Evolutionary conservation across 1,139 yeast species (phyloP), one percentile per base, ranked within the genome.

Genomic region (Nadsonia commutata): DNA sequence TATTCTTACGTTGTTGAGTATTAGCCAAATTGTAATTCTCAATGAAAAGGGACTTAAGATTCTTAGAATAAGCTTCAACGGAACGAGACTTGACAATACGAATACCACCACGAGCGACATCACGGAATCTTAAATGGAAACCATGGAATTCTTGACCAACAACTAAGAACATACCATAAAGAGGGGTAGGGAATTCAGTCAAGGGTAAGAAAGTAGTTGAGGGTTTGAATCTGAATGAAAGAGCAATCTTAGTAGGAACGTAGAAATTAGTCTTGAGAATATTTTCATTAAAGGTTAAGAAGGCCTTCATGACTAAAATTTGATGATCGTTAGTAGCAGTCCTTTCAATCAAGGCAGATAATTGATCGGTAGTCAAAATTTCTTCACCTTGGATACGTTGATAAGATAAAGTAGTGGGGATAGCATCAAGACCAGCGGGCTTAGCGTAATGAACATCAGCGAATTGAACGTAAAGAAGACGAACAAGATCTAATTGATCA

Each of bases 61-160:
- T 90, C 58, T 78, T 77, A 44, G 81, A 76, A 63, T 86, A 90
- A 40, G 88, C 88, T 64, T 90, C 97, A 48, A 70, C 67, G 42
- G 84, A 80, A 61, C 94, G 76, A 13, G 94, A 81, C 60, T 80
- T 80, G 56, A 90, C 98, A 58, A 90, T 83, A 66, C 98, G 78
- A 56, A 90, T 90, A 62, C 98, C 98, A 63, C 98, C 98, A 63
- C 98, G 78, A 31, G 98, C 94, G 56, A 90, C 88, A 64, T 90
- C 97, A 62, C 96, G 79, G 68, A 90, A 90, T 63, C 98, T 76
- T 52, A 90, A 80, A 62, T 90, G 98, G 80, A 90, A 90, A 31
- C 97, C 98, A 61, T 96, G 76, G 66, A 90, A 90, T 60, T 93
- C 96, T 53, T 88, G 83, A 49, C 98, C 98, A 48, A 90, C 95